A percentile compares a stretch with the other conserved stretches of the same genome.
Conservation (phyloP, 2,329 filamentous ascomycete genomes). For the Penicillium palitans region DNA sequence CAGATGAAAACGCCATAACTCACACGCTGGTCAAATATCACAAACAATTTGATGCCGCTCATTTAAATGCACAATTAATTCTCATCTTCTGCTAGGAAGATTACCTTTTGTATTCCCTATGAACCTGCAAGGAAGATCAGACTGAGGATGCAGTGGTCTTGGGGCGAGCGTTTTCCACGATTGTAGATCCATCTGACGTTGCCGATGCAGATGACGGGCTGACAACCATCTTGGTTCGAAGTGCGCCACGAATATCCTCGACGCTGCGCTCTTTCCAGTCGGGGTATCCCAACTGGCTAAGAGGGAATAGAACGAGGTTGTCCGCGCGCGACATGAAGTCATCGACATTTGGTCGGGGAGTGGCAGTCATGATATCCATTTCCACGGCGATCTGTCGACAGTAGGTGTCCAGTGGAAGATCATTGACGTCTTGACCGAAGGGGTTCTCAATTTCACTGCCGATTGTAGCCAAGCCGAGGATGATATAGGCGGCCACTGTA, state of each 20-base stretch:
- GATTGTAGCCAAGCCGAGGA: conserved; percentile 73
- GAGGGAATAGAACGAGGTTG: conserved; percentile 40
- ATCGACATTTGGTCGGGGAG: conserved; percentile 51
- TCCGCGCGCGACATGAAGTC: conserved; percentile 49
- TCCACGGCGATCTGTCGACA: conserved; percentile 74
- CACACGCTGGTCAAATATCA: conserved; percentile 23
- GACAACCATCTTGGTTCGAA: conserved; percentile 39
- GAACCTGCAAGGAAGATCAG: background rate
- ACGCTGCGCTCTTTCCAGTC: conserved; percentile 53
- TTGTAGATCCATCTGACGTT: conserved; percentile 26
- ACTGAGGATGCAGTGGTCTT: conserved; percentile 13
- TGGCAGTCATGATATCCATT: conserved; percentile 69
- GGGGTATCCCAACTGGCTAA: conserved; percentile 48
- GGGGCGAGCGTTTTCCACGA: conserved; percentile 18
- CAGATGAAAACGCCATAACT: conserved; percentile 31
- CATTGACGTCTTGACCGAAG: conserved; percentile 81
- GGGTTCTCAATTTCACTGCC: conserved; percentile 83
- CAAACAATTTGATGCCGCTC: conserved; percentile 18
- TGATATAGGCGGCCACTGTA: conserved; percentile 70
- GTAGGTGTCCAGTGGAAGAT: conserved; percentile 73
- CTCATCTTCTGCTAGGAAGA: conserved; percentile 15
- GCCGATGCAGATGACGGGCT: conserved; percentile 15
- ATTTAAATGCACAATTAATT: conserved; percentile 10
- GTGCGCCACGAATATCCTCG: conserved; percentile 47
- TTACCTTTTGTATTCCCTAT: conserved; percentile 15